phyloP scores from a whole-genome alignment of 2,329 filamentous ascomycete genomes.

The Colletotrichum sidae region DNA sequence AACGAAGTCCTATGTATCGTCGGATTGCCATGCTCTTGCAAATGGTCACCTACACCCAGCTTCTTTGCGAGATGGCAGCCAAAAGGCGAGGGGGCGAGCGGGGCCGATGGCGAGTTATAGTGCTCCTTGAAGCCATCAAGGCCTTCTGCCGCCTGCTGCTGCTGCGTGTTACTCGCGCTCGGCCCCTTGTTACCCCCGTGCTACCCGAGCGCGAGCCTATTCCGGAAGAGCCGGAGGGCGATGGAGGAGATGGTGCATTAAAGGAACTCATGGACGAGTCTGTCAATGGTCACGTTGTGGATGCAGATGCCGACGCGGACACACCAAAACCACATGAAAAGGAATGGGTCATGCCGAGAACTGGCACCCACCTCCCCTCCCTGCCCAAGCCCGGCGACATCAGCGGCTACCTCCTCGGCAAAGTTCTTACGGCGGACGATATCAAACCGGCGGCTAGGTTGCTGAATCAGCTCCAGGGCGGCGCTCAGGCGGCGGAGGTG shows the following conservation, averaged over 20 bases:
- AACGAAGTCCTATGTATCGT: conserved; percentile 77
- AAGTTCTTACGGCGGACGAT: conserved; percentile 94
- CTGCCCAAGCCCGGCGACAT: conserved; percentile 86
- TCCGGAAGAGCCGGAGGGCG: conserved; percentile 64
- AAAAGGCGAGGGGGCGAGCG: conserved; percentile 85
- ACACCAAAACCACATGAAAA: conserved; percentile 59
- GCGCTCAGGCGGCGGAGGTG: conserved; percentile 83
- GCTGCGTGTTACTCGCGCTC: conserved; percentile 82
- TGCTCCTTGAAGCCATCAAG: conserved; percentile 87
- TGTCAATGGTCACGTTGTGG: conserved; percentile 71
- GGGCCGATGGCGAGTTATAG: conserved; percentile 86
- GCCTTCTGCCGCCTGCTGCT: conserved; percentile 85
- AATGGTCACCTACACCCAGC: conserved; percentile 92
- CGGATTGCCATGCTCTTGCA: conserved; percentile 85
- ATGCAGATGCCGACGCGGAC: conserved; percentile 64
- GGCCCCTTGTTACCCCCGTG: conserved; percentile 84
- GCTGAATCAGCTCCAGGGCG: conserved; percentile 83
- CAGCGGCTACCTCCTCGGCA: conserved; percentile 85
- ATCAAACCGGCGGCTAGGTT: conserved; percentile 92
- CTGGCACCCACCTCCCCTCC: conserved; percentile 84
- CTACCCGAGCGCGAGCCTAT: conserved; percentile 88
- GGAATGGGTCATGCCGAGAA: conserved; percentile 94
- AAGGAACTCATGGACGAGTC: conserved; percentile 58
- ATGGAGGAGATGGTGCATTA: conserved; percentile 51
- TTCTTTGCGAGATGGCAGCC: conserved; percentile 97